A percentile compares a stretch with the other conserved stretches of the same genome.
Evolutionary conservation across 345 rosid genomes (phyloP).

Genomic region (Triadica sebifera): DNA sequence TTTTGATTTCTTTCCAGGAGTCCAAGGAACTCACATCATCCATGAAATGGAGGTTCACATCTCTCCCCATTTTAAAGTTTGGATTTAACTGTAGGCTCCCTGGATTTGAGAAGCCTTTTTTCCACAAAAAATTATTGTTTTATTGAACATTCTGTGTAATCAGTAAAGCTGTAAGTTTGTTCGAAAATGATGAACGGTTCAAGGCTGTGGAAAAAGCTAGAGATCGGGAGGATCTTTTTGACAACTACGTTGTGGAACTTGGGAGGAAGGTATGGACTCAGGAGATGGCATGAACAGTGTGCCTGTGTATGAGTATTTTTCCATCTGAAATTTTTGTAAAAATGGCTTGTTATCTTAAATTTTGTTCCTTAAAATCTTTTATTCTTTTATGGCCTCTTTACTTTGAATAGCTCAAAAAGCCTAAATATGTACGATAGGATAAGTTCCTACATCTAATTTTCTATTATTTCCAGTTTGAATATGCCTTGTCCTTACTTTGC

Average conservation of each 20-base stretch:
- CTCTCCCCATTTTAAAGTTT: conserved; percentile 7
- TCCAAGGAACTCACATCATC: conserved; percentile 80
- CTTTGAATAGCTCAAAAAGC: background rate
- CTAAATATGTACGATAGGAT: background rate
- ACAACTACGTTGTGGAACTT: conserved; percentile 77
- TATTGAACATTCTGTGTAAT: conserved; percentile 25
- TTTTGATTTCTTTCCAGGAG: conserved; percentile 56
- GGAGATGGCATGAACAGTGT: background rate
- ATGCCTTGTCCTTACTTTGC: background rate
- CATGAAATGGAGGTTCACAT: conserved; percentile 78
- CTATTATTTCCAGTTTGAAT: background rate
- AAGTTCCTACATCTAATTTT: background rate
- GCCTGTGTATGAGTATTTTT: background rate
- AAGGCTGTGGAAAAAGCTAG: conserved; percentile 85
- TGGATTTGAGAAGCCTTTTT: background rate
- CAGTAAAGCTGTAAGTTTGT: conserved; percentile 87
- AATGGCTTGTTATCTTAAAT: background rate
- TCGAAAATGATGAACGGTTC: conserved; percentile 92
- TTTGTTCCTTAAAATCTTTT: background rate
- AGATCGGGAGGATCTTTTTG: conserved; percentile 93
- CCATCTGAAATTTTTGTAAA: background rate
- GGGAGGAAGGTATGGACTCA: conserved; percentile 72
- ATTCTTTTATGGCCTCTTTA: background rate
- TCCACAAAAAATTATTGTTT: conserved; percentile 1
- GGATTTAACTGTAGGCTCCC: conserved; percentile 11